These are phyloP conservation scores for Myxozyma geophila DNA, from an alignment of 805 yeast genomes.

Conservation along the genomic window DNA sequence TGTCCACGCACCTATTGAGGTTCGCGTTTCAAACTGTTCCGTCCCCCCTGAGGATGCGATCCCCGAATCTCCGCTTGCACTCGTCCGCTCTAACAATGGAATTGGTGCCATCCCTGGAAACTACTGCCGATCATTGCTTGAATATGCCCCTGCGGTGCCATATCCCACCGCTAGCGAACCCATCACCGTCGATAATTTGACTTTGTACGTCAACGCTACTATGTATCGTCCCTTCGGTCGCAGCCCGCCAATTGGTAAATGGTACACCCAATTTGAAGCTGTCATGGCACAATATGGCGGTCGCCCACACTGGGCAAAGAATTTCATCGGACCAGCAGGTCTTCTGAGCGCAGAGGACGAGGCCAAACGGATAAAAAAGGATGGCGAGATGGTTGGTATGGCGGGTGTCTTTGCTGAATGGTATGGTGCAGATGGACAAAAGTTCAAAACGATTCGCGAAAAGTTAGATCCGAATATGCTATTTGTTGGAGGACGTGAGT, in stretches of 20 bases:
- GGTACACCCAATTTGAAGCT: constrained; percentile 85
- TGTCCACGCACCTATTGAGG: constrained; percentile 95
- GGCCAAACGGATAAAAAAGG: constrained; percentile 44
- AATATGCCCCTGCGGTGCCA: constrained; percentile 67
- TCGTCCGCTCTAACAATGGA: constrained; percentile 24
- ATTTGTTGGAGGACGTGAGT: constrained; percentile 73
- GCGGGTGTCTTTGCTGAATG: constrained; percentile 69
- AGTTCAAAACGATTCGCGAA: constrained; percentile 66
- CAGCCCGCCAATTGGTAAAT: constrained; percentile 68
- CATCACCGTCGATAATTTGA: constrained; percentile 73
- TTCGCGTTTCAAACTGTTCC: constrained; percentile 84
- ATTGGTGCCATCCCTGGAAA: constrained; percentile 85
- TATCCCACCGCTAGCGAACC: constrained; percentile 45
- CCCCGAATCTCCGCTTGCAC: constrained; percentile 23
- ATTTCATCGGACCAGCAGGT: constrained; percentile 66
- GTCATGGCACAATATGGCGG: constrained; percentile 80
- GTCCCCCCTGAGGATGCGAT: constrained; percentile 41
- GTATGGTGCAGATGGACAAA: constrained; percentile 73
- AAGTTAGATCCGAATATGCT: constrained; percentile 81
- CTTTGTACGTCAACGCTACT: constrained; percentile 88
- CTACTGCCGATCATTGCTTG: constrained; percentile 76
- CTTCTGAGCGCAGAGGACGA: constrained; percentile 42
- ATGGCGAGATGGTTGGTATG: constrained; percentile 81
- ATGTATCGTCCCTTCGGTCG: constrained; percentile 92
- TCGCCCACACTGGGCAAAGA: constrained; percentile 98